Base-by-base conservation (phyloP, 2,329 filamentous ascomycete species). In the Bipolaris victoriae region DNA sequence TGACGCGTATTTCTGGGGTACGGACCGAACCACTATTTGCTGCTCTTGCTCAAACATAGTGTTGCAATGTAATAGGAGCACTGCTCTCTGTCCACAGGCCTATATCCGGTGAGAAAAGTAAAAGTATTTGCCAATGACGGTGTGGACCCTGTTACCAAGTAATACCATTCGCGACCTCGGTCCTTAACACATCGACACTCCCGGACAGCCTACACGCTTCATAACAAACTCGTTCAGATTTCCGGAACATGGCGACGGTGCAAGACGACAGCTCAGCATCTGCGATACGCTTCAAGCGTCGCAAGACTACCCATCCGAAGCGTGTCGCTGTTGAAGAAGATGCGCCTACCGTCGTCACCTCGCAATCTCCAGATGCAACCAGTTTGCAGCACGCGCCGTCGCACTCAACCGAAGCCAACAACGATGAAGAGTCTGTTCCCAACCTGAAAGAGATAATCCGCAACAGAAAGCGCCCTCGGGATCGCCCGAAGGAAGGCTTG, bases 371-470 rank as follows among this genome's bases (percentile, higher is more conserved):
- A 37, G 60, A 60, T 43, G 52, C 52, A 22, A 46, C 50, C 24
- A 52, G 55, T 39, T 16, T 44, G 5, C 16, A 24, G 26, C 49
- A 64, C 55, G 58, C 61, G 55, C 39, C n/a, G 3, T 46, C 56
- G 36, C 59, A 58, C 5, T 51, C 54, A 37, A 43, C 50, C 36
- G 52, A 52, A 37, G 52, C 18, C 22, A 50, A 51, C 11, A 55
- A 67, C 7, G 62, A 62, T n/a, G 64, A 67, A 20, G 66, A 70
- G 11, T 57, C 67, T 1, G 61, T 61, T 5, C 54, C 61, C 1
- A 72, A 67, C 20, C 39, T 76, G 11, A 70, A 65, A 48, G 71
- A 73, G 40, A 72, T 74, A 24, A 31, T 75, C 43, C 69, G 72
- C 46, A 69, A 66, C 47, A 67, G 72, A 16, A 75, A 67, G 57